Evolutionary conservation across 2,329 filamentous ascomycete genomes (phyloP).

Genomic region (Ceratocystis lukuohia): DNA sequence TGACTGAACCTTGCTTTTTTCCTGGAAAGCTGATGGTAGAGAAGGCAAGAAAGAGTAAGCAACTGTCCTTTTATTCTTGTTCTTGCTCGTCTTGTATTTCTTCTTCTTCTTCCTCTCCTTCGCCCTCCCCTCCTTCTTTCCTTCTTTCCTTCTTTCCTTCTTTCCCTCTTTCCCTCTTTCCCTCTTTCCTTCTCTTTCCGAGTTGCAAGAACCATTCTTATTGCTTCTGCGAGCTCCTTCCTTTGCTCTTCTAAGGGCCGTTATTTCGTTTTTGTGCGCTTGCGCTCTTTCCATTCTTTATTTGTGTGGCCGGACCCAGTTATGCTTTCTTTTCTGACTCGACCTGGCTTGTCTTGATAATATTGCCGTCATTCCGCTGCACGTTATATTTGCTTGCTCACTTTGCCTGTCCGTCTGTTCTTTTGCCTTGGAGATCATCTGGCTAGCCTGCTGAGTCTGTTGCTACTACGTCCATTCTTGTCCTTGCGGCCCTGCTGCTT

Average conservation of each 20-base stretch:
- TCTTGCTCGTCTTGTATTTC: not conserved
- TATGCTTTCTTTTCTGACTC: no score
- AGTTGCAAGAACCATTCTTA: slow-evolving; percentile 1
- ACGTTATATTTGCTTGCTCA: not conserved
- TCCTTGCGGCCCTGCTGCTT: not conserved
- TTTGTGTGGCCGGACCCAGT: slow-evolving; percentile 1
- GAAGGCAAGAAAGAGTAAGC: no score
- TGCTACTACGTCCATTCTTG: not conserved
- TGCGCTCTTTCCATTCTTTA: slow-evolving; percentile 7
- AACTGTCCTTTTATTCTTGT: no score
- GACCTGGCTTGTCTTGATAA: no score
- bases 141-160: not conserved
- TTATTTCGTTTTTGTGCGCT: slow-evolving; percentile 5
- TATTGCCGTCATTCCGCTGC: no score
- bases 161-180: slow-evolving; percentile 9
- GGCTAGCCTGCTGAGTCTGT: not conserved
- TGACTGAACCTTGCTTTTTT: no score
- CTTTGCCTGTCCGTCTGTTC: not conserved
- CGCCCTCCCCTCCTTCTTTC: not conserved
- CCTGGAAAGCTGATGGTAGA: no score
- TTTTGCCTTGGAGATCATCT: not conserved
- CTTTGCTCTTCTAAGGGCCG: not conserved
- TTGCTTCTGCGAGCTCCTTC: slow-evolving; percentile 7
- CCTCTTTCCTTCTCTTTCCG: slow-evolving; percentile 9
- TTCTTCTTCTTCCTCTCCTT: not conserved